Evolutionary conservation across 2,329 filamentous ascomycete genomes (phyloP).

Genomic region (Basipetospora chlamydospora): DNA sequence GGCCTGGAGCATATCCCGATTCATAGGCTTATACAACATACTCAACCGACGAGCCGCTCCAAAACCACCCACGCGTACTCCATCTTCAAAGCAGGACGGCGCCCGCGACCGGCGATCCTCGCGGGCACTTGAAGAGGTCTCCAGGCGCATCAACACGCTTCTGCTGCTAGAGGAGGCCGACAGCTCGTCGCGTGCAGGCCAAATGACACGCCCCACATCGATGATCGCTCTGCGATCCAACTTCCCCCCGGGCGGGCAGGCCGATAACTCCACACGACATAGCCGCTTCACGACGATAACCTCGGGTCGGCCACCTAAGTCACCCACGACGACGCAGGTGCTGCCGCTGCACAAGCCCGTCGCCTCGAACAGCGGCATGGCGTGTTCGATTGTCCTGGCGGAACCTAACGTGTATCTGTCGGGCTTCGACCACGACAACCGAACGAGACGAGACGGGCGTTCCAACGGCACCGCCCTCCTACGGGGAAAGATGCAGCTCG

Average conservation of each 20-base stretch:
- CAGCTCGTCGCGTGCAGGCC: not conserved
- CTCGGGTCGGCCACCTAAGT: constrained; percentile 1
- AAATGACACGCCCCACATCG: not conserved
- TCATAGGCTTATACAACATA: too few species aligned
- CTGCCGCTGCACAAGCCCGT: constrained; percentile 42
- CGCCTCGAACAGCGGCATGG: constrained; percentile 63
- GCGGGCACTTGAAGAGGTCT: not conserved
- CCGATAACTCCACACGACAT: not conserved
- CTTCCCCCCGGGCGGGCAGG: not conserved
- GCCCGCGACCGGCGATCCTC: too few species aligned
- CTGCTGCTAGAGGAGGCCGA: not conserved
- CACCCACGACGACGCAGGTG: not conserved
- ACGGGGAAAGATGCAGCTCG: constrained; percentile 67
- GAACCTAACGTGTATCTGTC: constrained; percentile 71
- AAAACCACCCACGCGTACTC: too few species aligned
- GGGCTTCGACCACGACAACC: constrained; percentile 61
- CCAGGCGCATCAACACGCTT: not conserved
- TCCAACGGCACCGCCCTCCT: constrained; percentile 67
- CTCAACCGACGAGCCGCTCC: too few species aligned
- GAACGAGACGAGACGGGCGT: constrained; percentile 36
- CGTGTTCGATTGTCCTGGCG: constrained; percentile 58
- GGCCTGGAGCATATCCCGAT: too few species aligned
- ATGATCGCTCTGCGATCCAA: constrained; percentile 3
- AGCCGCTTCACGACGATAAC: not conserved
- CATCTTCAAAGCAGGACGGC: too few species aligned